phyloP scores from a whole-genome alignment of 352 stramenopile genomes.

The Phytopythium cucurbitacearum region DNA sequence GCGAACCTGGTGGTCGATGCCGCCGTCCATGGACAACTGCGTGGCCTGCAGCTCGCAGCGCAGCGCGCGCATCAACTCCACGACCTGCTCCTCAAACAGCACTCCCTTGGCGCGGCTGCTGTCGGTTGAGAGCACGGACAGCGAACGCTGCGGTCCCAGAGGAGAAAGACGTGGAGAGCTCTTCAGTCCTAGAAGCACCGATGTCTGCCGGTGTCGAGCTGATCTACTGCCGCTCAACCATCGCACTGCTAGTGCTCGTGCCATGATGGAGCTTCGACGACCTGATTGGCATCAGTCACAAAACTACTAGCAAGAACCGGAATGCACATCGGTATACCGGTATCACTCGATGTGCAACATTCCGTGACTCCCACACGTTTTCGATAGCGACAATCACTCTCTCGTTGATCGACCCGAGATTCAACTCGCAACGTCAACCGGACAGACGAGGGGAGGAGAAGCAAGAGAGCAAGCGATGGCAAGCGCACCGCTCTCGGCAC shows the following conservation, averaged over 20 bases:
- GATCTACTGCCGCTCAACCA: no score
- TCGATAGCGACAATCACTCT: no score
- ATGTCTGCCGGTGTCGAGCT: no score
- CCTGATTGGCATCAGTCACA: no score
- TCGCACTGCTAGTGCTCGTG: no score
- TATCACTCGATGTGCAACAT: no score
- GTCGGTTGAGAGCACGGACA: background rate
- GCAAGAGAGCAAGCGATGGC: background rate
- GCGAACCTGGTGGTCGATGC: slow-evolving; percentile 59
- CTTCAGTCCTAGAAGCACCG: background rate
- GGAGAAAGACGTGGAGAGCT: background rate
- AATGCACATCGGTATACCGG: no score
- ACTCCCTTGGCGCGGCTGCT: slow-evolving; percentile 45
- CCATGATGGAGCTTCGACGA: no score
- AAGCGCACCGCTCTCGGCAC: background rate
- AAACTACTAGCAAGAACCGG: no score
- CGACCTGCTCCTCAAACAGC: slow-evolving; percentile 57
- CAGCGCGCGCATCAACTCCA: slow-evolving; percentile 42
- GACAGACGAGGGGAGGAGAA: background rate
- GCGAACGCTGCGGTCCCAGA: background rate
- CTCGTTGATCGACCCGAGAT: no score
- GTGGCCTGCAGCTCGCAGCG: slow-evolving; percentile 52
- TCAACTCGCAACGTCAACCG: no score
- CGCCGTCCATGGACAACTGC: slow-evolving; percentile 62
- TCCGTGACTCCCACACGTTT: no score